A percentile compares a stretch with the other conserved stretches of the same genome.
Evolutionary conservation across 1,284 basidiomycete genomes (phyloP).

Genomic region (Hypsizygus ulmarius): DNA sequence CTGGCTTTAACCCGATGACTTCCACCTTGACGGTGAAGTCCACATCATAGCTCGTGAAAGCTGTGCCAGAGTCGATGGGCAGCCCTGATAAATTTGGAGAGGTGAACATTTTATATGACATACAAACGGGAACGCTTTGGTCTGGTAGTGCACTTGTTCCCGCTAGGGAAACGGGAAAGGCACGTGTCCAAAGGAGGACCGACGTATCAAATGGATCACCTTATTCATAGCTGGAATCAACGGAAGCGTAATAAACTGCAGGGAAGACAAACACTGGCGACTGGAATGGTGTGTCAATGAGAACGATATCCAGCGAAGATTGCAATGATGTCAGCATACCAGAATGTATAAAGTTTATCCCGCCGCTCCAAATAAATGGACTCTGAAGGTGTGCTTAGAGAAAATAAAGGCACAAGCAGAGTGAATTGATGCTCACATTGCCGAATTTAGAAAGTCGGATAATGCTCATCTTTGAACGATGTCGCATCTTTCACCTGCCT

Average conservation of each 20-base stretch:
- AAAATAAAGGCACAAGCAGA: neutral
- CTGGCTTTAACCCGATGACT: slow-evolving; percentile 48
- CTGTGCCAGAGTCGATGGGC: slow-evolving; percentile 46
- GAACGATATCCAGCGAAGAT: slow-evolving; percentile 11
- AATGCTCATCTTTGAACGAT: slow-evolving; percentile 48
- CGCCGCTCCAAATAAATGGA: slow-evolving; percentile 52
- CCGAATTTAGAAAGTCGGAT: slow-evolving; percentile 56
- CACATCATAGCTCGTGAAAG: slow-evolving; percentile 62
- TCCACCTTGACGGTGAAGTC: slow-evolving; percentile 68
- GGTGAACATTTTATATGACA: slow-evolving; percentile 48
- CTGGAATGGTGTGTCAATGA: neutral
- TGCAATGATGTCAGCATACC: slow-evolving; percentile 29
- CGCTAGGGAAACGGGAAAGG: slow-evolving; percentile 38
- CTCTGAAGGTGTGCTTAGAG: slow-evolving; percentile 30
- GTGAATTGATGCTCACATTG: slow-evolving; percentile 35
- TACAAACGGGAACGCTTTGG: slow-evolving; percentile 57
- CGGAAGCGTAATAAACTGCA: slow-evolving; percentile 18
- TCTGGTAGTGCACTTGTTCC: slow-evolving; percentile 37
- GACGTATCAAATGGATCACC: slow-evolving; percentile 63
- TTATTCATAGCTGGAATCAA: slow-evolving; percentile 15
- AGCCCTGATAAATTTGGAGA: slow-evolving; percentile 36
- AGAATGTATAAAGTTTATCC: slow-evolving; percentile 54
- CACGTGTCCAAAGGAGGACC: slow-evolving; percentile 63
- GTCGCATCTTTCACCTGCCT: slow-evolving; percentile 40
- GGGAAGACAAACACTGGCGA: slow-evolving; percentile 25